phyloP scores from a whole-genome alignment of 495 filamentous ascomycete species.

The Penicillium pulvis region DNA sequence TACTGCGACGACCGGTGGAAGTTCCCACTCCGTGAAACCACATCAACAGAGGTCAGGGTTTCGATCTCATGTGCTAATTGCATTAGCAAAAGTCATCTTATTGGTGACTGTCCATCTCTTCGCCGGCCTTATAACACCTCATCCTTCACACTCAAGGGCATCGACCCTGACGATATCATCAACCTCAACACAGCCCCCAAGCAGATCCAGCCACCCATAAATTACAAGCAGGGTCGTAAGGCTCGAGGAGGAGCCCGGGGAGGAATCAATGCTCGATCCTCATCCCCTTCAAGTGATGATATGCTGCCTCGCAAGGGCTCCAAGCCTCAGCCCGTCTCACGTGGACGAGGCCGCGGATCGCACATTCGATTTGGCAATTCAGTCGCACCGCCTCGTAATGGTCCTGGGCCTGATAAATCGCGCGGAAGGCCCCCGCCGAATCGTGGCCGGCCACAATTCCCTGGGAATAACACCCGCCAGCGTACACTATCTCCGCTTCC shows the following conservation, averaged over 20 bases:
- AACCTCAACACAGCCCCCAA: slow-evolving; percentile 24
- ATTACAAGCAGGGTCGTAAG: slow-evolving; percentile 1
- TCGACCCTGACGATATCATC: slow-evolving; percentile 37
- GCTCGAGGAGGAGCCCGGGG: slow-evolving; percentile 6
- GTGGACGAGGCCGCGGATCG: slow-evolving; percentile 21
- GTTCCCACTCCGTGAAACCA: slow-evolving; percentile 26
- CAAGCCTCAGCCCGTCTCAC: slow-evolving; percentile 19
- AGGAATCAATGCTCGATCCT: slow-evolving; percentile 1
- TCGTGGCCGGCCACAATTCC: slow-evolving; percentile 10
- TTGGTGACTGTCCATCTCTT: slow-evolving; percentile 49
- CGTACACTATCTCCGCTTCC: slow-evolving; percentile 30
- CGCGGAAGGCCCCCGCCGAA: slow-evolving; percentile 15
- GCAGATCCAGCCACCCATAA: neutral
- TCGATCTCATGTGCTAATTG: slow-evolving; percentile 54
- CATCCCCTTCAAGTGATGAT: slow-evolving; percentile 18
- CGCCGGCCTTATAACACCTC: slow-evolving; percentile 24
- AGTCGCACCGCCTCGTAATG: neutral
- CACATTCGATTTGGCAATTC: slow-evolving; percentile 31
- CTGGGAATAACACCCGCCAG: slow-evolving; percentile 24
- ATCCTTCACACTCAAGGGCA: slow-evolving; percentile 38
- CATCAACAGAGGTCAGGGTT: slow-evolving; percentile 32
- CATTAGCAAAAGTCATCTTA: slow-evolving; percentile 45
- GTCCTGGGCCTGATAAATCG: slow-evolving; percentile 10
- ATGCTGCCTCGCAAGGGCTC: slow-evolving; percentile 21
- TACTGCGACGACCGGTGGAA: slow-evolving; percentile 49